These are phyloP conservation scores for Nematocida sp. DNA, from an alignment of 371 early-diverging fungal genomes.

Conservation along the genomic window DNA sequence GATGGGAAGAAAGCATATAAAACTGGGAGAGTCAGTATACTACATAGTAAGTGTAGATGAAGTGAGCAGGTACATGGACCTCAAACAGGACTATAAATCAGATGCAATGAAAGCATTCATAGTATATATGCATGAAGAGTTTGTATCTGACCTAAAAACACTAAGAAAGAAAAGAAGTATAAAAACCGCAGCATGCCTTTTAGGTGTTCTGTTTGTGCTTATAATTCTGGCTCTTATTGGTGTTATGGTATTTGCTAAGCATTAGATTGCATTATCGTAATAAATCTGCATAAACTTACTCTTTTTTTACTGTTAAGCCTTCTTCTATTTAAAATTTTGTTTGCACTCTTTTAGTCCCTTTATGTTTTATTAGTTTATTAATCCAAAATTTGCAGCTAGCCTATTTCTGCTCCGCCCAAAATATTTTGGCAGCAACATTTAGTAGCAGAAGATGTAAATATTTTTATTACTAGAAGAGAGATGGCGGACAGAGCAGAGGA, in stretches of 20 bases:
- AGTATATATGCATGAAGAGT: slow-evolving; percentile 49
- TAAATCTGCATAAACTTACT: not conserved
- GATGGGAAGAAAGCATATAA: slow-evolving; percentile 28
- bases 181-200: not conserved
- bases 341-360: not conserved
- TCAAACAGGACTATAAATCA: slow-evolving; percentile 16
- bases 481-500: slow-evolving; percentile 15
- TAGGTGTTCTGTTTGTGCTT: slow-evolving; percentile 10
- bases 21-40: slow-evolving; percentile 9
- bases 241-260: not conserved
- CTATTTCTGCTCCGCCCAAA: too few species aligned
- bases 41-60: slow-evolving; percentile 49
- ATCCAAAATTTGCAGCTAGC: not conserved
- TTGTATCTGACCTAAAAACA: slow-evolving; percentile 23
- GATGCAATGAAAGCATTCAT: slow-evolving; percentile 37
- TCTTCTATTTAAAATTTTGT: not conserved
- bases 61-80: slow-evolving; percentile 18
- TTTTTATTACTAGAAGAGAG: slow-evolving; percentile 16
- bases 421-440: too few species aligned
- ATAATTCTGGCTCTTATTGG: slow-evolving; percentile 6
- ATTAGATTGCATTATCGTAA: not conserved
- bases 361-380: not conserved
- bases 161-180: slow-evolving; percentile 21
- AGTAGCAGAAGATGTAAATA: not conserved
- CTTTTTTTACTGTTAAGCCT: not conserved